Evolutionary conservation across 2,329 filamentous ascomycete species (phyloP), one percentile per base, ranked within the genome.

Genomic region (Neoscytalidium dimidiatum): DNA sequence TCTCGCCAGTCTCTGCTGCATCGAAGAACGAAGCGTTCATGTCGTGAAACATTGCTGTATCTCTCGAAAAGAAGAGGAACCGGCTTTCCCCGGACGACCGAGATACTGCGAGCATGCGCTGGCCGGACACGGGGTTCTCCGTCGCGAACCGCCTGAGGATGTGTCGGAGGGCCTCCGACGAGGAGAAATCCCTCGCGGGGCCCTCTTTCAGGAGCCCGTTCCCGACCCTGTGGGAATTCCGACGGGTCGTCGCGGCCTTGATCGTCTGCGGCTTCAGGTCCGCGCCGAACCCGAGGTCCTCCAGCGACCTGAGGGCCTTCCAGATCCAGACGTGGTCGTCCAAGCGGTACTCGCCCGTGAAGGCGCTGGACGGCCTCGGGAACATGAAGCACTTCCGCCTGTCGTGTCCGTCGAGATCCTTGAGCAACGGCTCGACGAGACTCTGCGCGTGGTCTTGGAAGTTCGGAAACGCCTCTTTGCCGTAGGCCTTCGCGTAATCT

Each of bases 21-120:
- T 63, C 61, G 29, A 63, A 63, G n/a, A 63, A 53, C 8, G 35
- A 38, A 9, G 44, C 26, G 9, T 31, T 35, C 28, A 49, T 62
- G 2, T 19, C 43, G 19, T 64, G 56, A 33, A 68, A 61, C 11
- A 68, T 31, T 17, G 56, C 49, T 4, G 66, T 64, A 21, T 68
- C 67, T 33, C 43, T 38, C 4, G 66, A 64, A 44, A 64, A 66
- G 28, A 68, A 53, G 2, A 66, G 17, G 28, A 67, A 68, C 38
- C 67, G 52, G 19, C 19, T 68, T 38, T 62, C 53, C 1, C n/a
- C n/a, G 6, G 56, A 29, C 5, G 44, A 57, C 3, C 67, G 63
- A 2, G 51, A 56, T 8, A 51, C 38, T 2, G 67, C 67, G 13
- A 68, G 46, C 66, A 67, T 68, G 23, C 53, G 38, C 17, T 58